Base-by-base conservation (phyloP, 345 rosid species). In the Cochlearia excelsa region DNA sequence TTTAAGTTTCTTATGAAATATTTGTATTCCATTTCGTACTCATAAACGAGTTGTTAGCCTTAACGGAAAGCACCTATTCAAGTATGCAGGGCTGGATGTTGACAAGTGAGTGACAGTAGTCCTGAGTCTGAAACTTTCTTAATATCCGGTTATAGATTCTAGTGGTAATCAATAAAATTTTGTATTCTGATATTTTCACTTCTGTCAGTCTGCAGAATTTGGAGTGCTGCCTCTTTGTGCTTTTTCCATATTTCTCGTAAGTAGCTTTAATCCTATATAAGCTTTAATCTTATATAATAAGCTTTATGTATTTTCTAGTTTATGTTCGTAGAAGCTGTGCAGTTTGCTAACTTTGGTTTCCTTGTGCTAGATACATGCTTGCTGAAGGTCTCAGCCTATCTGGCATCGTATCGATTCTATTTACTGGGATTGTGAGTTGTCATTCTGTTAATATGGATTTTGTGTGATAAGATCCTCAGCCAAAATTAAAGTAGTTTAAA, bases 301-400 rank as follows among this genome's bases (percentile, higher is more conserved):
- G 30, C 4, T 69, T 1, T 41, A 42, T 57, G 41, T 51, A 46
- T 30, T 40, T 6, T 67, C 7, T 65, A 46, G 33, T 40, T 48
- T 34, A 48, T 1, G 8, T 61, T 57, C 55, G 6, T 51, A 69
- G 9, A 57, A 6, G 37, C 27, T 45, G 4, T 54, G 35, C 58
- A 11, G 33, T 40, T 39, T 38, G 39, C 6, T 67, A 39, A 59
- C 48, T 46, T 66, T 46, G 39, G 54, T 42, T 57, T 46, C 55
- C 61, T 43, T 62, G 26, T 69, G 47, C 39, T 62, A 93, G 99
- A 63, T 93, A 93, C 82, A 89, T 93, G 99, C 99, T 93, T 66
- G 95, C 96, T 38, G 99, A 93, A 84, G 99, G 99, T 75, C 88
- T 93, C 74, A 84, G 99, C 61, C 97, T 93, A 59, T 87, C 99